Evolutionary conservation across 768 basidiomycete genomes (phyloP), one percentile per base, ranked within the genome.

Genomic region (Tricholoma terreum): DNA sequence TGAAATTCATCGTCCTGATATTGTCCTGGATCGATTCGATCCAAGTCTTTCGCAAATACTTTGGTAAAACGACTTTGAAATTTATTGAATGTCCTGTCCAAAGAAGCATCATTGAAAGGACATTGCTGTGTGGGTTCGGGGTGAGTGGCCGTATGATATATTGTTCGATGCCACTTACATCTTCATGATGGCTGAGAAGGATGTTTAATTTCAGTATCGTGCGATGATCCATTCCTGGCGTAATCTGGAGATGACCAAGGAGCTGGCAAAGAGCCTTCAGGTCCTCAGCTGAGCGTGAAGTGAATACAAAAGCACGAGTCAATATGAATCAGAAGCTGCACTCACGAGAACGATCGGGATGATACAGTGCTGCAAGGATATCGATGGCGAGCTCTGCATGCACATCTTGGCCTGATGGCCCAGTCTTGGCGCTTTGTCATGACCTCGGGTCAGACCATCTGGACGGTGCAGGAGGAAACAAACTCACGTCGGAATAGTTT

Each of bases 241-340:
- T 77, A 36, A 87, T 69, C 53, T 83, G 75, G 1, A 90, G 75
- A 59, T 90, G 84, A 12, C 75, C 75, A 15, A 92, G 73, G 22
- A 86, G 76, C 46, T 87, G 85, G 56, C 83, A 84, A 7, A 90
- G 67, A 1, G 78, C 73, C 63, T 89, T 90, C 61, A 84, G 79
- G 58, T 83, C 79, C 3, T 84, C 84, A 57, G 77, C 87, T 88
- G 60, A 7, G 45, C 24, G 36, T 2, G n/a, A 14, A 19, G 22
- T 58, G 31, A 35, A 33, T 33, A 33, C 33, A n/a, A 54, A 24
- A 2, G 10, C 17, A 42, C 51, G 34, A 48, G 7, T 4, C 2
- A 31, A 22, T 45, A 49, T 40, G 54, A 17, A 22, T 7, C 17
- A 33, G 33, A 42, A 58, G 14, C 43, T 52, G 11, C 51, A 67